Base-by-base conservation (phyloP, 176 grass and related monocot genomes). In the Poa pratensis region DNA sequence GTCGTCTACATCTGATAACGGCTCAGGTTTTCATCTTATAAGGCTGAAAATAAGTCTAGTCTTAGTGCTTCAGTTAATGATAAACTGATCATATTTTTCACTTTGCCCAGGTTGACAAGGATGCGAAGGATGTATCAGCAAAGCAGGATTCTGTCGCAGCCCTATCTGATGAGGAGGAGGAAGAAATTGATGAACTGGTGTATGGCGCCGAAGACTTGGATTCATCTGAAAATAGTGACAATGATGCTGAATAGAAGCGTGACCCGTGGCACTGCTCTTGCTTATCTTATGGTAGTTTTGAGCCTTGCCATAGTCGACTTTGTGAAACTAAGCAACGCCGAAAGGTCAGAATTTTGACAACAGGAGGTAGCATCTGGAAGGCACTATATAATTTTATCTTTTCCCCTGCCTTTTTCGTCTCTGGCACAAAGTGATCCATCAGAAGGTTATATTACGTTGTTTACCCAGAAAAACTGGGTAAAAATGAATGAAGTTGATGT, bases 191-290 rank as follows among this genome's bases (percentile, higher is more conserved):
- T 86, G 93, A 98, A 92, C 84, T 92, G 60, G 80, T 92, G 51
- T 98, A 94, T 77, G 91, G 93, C n/a, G n/a, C n/a, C 19, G 82
- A 96, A 89, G 96, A 98, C 83, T 83, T 79, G 19, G 87, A 87
- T 86, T 78, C n/a, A 20, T 94, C 92, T 4, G 46, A 90, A 75
- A 48, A 48, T 48, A 48, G 83, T 46, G 76, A 70, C 14, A 79
- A 78, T 19, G 93, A 90, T 67, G 83, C 82, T 27, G 74, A 92
- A 67, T 85, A 90, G 84, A 35, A 79, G 18, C 24, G 43, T 46
- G 9, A 26, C 7, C 6, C 37, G 20, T 60, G 5, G 39, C 16
- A 62, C 71, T 83, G 14, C 45, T 53, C 50, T 39, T 67, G 57
- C 19, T 22, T 67, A 3, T 48, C 45, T 48, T 48, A 14, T 48